phyloP scores from a whole-genome alignment of 2,329 filamentous ascomycete species.

The Calonectria henricotiae region DNA sequence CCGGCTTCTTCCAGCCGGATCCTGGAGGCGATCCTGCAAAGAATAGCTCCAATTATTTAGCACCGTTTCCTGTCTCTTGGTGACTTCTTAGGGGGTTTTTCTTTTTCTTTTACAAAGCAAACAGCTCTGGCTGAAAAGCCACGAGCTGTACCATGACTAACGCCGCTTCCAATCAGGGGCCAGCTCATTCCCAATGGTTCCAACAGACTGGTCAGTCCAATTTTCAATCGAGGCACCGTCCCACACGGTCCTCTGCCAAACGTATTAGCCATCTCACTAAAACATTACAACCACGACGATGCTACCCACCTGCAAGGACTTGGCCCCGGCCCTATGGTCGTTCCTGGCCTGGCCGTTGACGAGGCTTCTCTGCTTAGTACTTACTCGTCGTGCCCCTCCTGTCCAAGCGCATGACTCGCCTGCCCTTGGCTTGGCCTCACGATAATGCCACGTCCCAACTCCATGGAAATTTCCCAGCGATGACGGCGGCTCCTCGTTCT shows the following conservation, averaged over 20 bases:
- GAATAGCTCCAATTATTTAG: slow-evolving; percentile 19
- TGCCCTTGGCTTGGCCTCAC: slow-evolving; percentile 19
- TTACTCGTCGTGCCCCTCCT: background rate
- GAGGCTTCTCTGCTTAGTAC: background rate
- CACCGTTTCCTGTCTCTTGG: slow-evolving; percentile 13
- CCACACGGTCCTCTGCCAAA: slow-evolving; percentile 19
- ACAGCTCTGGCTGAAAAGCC: slow-evolving; percentile 24
- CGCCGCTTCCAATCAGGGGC: slow-evolving; percentile 3
- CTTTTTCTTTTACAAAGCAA: background rate
- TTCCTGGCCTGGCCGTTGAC: slow-evolving; percentile 3
- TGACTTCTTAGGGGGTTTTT: no score
- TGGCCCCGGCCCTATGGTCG: slow-evolving; percentile 19
- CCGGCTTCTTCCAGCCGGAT: slow-evolving; percentile 5
- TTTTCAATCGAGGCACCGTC: slow-evolving; percentile 18
- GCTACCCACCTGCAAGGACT: slow-evolving; percentile 12
- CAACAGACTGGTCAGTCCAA: slow-evolving; percentile 14
- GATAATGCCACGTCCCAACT: slow-evolving; percentile 10
- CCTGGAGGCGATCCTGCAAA: slow-evolving; percentile 18
- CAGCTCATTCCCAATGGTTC: slow-evolving; percentile 8
- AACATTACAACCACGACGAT: background rate
- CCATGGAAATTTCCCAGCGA: slow-evolving; percentile 36
- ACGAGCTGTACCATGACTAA: slow-evolving; percentile 18
- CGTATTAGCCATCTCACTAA: slow-evolving; percentile 18
- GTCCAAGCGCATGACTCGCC: slow-evolving; percentile 36
- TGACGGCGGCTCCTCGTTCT: slow-evolving; percentile 26